Base-by-base conservation (phyloP, 2,329 filamentous ascomycete species). In the Diaporthe aspalathi region DNA sequence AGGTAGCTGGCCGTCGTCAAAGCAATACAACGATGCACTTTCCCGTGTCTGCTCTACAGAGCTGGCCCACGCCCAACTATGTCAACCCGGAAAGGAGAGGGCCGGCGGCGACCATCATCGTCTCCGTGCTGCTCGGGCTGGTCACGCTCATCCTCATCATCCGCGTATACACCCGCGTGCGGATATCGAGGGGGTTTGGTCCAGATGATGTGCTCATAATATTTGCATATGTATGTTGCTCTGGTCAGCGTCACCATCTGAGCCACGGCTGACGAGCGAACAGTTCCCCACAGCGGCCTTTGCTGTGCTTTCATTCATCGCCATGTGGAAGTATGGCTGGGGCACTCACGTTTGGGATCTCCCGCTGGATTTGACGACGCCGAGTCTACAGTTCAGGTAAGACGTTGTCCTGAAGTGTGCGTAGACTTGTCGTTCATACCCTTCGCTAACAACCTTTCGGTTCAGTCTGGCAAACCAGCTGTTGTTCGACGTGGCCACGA, bases 401-500 rank as follows among this genome's bases (percentile, higher is more conserved):
- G 73, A 56, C 40, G 27, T 14, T 6, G 7, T 38, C 50, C 32
- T 9, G 5, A 9, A 9, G 32, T n/a, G n/a, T 29, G 32, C 35
- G 53, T 8, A 27, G 29, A 56, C 20, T 40, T 76, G 24, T 27
- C 3, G 47, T 32, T n/a, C n/a, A 27, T 16, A 27, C 22, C 49
- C 24, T 17, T 49, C 63, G 29, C 60, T 65, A 67, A 32, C 38
- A 67, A 4, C 14, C 17, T n/a, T 6, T 14, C 45, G 16, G 20
- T 12, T 24, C 24, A 76, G 80, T n/a, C 73, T 83, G 35, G 77
- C 79, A 47, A 78, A 78, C 24, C 73, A 80, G 52, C 74, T 83
- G 12, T 72, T 83, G 9, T 84, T 84, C 72, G 80, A 80, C 60
- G 56, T 80, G 16, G 76, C 82, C 1, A 82, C 82, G 1, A 80